Evolutionary conservation across 228 moss, liverwort and hornwort genomes (phyloP).

Genomic region (Sphagnum fallax): DNA sequence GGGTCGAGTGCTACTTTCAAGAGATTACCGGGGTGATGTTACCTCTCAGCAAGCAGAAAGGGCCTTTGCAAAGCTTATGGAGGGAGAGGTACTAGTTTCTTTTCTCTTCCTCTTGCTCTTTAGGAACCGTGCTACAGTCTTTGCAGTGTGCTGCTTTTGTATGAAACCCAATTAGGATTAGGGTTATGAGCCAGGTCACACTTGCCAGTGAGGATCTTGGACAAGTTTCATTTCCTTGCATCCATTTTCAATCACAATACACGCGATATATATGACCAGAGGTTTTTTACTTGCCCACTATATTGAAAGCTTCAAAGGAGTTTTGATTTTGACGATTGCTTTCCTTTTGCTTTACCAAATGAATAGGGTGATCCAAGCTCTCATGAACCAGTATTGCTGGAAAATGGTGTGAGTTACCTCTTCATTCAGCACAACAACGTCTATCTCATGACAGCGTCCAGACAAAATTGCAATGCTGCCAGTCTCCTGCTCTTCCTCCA

Average conservation of each 20-base stretch:
- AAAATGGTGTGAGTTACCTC: conserved; percentile 85
- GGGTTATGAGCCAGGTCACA: too few relatives aligned
- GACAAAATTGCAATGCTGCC: conserved; percentile 98
- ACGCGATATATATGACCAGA: too few relatives aligned
- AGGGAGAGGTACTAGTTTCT: conserved; percentile 42
- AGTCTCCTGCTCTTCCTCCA: conserved; percentile 98
- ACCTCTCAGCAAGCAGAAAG: conserved; percentile 66
- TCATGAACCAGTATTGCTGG: conserved; percentile 75
- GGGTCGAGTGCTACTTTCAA: conserved; percentile 64
- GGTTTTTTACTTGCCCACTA: too few relatives aligned
- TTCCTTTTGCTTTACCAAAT: not conserved
- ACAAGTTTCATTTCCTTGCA: too few relatives aligned
- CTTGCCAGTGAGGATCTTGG: too few relatives aligned
- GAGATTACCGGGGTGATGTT: conserved; percentile 69
- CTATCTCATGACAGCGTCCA: conserved; percentile 96
- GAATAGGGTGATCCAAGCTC: conserved; percentile 94
- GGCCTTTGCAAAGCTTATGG: conserved; percentile 65
- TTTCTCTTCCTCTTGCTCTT: not conserved
- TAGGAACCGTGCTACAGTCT: not conserved
- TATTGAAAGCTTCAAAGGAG: too few relatives aligned
- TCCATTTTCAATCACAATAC: too few relatives aligned
- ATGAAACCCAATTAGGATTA: not conserved
- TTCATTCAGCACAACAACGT: conserved; percentile 99
- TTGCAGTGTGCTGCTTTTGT: too few relatives aligned
- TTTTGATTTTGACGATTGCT: too few relatives aligned